Conservation (phyloP, 352 stramenopile genomes). For the Globisporangium carolinianum region DNA sequence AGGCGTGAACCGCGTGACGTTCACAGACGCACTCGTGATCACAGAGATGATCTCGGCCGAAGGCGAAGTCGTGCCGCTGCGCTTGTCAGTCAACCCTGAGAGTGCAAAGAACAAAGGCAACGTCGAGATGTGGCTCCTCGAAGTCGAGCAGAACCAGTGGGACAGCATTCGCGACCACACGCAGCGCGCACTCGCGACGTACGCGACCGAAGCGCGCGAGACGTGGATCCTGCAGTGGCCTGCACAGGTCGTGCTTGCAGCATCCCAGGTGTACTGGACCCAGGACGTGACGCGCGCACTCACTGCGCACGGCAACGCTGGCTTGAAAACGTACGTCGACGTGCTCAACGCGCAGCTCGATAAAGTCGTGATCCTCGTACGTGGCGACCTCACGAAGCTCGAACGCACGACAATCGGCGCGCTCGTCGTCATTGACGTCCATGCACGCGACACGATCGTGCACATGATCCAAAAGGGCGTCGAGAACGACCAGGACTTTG, state of each 20-base stretch:
- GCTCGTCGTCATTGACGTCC: slow-evolving; percentile 91
- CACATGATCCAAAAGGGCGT: slow-evolving; percentile 90
- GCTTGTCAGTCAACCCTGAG: slow-evolving; percentile 84
- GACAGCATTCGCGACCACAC: slow-evolving; percentile 89
- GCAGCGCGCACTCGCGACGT: slow-evolving; percentile 81
- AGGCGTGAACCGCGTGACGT: slow-evolving; percentile 89
- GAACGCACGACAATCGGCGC: slow-evolving; percentile 90
- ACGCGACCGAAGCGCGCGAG: slow-evolving; percentile 68
- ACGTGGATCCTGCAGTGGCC: slow-evolving; percentile 93
- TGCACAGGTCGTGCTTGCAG: slow-evolving; percentile 90
- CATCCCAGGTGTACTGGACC: slow-evolving; percentile 93
- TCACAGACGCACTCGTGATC: slow-evolving; percentile 88
- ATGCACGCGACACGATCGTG: slow-evolving; percentile 88
- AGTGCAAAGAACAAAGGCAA: slow-evolving; percentile 92
- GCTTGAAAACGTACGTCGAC: slow-evolving; percentile 72
- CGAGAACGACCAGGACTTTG: slow-evolving; percentile 87
- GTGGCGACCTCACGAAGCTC: slow-evolving; percentile 87
- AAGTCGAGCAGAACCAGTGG: slow-evolving; percentile 90
- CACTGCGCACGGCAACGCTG: slow-evolving; percentile 51
- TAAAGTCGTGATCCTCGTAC: slow-evolving; percentile 89
- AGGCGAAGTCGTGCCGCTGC: slow-evolving; percentile 85
- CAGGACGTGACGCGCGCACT: slow-evolving; percentile 88
- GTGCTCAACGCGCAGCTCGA: slow-evolving; percentile 85
- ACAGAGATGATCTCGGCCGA: slow-evolving; percentile 93
- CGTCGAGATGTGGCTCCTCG: slow-evolving; percentile 92